These are phyloP conservation scores for Leishmania tarentolae DNA, from an alignment of 208 protist species.

Conservation along the genomic window DNA sequence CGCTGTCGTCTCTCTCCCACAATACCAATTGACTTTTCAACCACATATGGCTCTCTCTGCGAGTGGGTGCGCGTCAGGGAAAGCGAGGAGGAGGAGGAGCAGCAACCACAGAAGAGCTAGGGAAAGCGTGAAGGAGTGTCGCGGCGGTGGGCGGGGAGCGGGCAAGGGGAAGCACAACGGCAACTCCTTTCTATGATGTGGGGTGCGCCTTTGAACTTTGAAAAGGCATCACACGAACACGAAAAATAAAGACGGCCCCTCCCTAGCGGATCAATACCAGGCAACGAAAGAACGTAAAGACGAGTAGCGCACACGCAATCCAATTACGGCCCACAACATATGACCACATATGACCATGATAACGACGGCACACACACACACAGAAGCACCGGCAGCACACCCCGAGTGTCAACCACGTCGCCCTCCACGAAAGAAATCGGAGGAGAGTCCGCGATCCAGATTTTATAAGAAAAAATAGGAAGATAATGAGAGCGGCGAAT, in stretches of 20 bases:
- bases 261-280: too few species aligned
- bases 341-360: too few species aligned
- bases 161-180: too few species aligned
- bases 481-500: background rate
- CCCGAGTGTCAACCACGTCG: background rate
- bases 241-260: background rate
- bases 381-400: background rate
- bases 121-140: background rate
- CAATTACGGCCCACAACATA: too few species aligned
- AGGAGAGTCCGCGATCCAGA: too few species aligned
- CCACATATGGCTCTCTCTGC: background rate
- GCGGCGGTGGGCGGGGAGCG: too few species aligned
- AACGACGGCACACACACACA: background rate
- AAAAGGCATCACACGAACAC: background rate
- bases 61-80: background rate
- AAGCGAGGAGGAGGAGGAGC: background rate
- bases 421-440: background rate
- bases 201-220: background rate
- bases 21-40: background rate
- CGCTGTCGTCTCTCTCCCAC: background rate
- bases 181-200: background rate
- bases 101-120: background rate
- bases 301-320: too few species aligned
- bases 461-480: background rate
- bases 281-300: too few species aligned